Evolutionary conservation across 768 basidiomycete species (phyloP).

Genomic region (Pleurotus giganteus): DNA sequence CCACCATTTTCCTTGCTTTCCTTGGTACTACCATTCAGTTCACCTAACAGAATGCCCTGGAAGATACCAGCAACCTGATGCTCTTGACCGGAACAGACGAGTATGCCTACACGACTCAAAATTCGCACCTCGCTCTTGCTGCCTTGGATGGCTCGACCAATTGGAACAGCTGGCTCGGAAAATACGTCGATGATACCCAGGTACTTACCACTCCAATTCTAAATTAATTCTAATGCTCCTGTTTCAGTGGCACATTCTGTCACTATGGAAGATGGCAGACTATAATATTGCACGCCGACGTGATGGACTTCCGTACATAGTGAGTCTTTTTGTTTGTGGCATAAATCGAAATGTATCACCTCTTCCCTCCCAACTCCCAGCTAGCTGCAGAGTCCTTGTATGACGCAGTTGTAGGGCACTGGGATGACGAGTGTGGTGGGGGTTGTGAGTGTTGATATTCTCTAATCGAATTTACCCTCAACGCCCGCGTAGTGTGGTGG

Average conservation of each 20-base stretch:
- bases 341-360: too few relatives aligned
- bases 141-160: conserved; percentile 37
- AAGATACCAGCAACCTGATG: conserved; percentile 62
- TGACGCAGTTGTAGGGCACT: conserved; percentile 47
- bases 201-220: conserved; percentile 4
- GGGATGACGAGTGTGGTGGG: conserved; percentile 50
- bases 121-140: conserved; percentile 42
- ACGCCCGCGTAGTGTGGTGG: conserved; percentile 51
- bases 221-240: neutral
- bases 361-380: neutral
- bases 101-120: conserved; percentile 38
- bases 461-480: neutral
- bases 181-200: conserved; percentile 55
- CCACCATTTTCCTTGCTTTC: neutral
- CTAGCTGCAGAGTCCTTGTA: conserved; percentile 43
- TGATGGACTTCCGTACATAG: conserved; percentile 25
- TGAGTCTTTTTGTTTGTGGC: conserved; percentile 15
- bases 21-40: neutral
- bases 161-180: conserved; percentile 42
- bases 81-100: conserved; percentile 42
- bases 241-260: conserved; percentile 51
- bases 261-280: conserved; percentile 57
- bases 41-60: conserved; percentile 44
- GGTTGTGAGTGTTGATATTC: conserved; percentile 33
- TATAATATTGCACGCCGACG: conserved; percentile 42